A percentile compares a stretch with the other conserved stretches of the same genome.
phyloP scores from a whole-genome alignment of 495 filamentous ascomycete genomes.

The Penicillium tannophilum region DNA sequence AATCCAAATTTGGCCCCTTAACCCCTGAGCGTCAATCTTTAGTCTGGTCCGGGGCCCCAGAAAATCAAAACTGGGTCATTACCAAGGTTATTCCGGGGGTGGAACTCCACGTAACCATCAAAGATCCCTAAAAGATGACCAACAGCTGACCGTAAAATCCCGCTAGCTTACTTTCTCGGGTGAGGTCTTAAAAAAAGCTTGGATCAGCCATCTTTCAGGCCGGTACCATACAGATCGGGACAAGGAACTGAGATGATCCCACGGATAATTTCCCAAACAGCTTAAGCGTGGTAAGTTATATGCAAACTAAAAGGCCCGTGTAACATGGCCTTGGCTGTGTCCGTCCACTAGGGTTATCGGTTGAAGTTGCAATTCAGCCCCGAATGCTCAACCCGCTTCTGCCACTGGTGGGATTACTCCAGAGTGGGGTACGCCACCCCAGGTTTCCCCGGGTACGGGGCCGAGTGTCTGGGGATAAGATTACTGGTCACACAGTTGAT shows the following conservation, averaged over 20 bases:
- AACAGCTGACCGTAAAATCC: neutral
- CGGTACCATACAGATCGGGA: neutral
- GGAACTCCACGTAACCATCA: neutral
- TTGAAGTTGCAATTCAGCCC: neutral
- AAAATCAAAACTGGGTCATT: neutral
- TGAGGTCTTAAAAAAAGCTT: neutral
- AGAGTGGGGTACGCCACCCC: slow-evolving; percentile 3
- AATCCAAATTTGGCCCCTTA: neutral
- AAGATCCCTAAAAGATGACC: neutral
- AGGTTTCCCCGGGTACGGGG: slow-evolving; percentile 1
- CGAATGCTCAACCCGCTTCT: neutral
- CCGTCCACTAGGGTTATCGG: neutral
- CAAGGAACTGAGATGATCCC: neutral
- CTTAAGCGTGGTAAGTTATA: neutral
- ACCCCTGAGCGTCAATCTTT: neutral
- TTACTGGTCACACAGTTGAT: neutral
- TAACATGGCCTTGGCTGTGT: neutral
- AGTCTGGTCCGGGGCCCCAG: neutral
- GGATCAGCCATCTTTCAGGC: neutral
- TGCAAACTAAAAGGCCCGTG: neutral
- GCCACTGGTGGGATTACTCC: slow-evolving; percentile 5
- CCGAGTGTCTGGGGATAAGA: neutral
- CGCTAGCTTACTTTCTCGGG: neutral
- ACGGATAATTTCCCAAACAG: neutral
- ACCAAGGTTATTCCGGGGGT: neutral